These are phyloP conservation scores for Cadophora luteo-olivacea DNA, from an alignment of 2,329 filamentous ascomycete genomes.

Conservation along the genomic window DNA sequence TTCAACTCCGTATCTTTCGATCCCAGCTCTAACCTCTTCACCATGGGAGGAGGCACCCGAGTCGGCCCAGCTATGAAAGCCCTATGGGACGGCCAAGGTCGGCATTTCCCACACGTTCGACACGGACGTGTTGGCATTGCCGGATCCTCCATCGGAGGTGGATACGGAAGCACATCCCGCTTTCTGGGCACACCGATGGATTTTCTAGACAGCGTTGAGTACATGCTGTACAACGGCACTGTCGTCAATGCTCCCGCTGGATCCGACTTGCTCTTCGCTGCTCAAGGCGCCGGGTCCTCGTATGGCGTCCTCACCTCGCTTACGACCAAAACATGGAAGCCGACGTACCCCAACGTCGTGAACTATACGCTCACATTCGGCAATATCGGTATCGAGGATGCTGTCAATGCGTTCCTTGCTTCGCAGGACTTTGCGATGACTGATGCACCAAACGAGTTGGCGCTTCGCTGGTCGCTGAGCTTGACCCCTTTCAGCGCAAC, in stretches of 20 bases:
- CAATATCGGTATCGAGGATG: not conserved
- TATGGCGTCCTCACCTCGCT: conserved; percentile 26
- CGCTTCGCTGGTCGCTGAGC: conserved; percentile 22
- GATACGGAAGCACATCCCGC: conserved; percentile 26
- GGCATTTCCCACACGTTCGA: conserved; percentile 30
- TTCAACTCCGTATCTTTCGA: conserved; percentile 27
- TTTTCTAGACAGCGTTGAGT: conserved; percentile 22
- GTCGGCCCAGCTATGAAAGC: conserved; percentile 25
- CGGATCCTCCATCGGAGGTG: conserved; percentile 29
- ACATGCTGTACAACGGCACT: conserved; percentile 32
- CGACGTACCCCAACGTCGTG: conserved; percentile 14
- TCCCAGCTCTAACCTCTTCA: conserved; percentile 17
- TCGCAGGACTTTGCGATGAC: conserved; percentile 28
- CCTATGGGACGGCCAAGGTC: conserved; percentile 24
- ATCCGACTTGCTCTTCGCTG: conserved; percentile 29
- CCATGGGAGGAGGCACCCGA: conserved; percentile 26
- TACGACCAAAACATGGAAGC: conserved; percentile 28
- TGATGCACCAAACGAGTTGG: conserved; percentile 29
- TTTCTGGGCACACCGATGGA: conserved; percentile 30
- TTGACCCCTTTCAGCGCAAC: conserved; percentile 15
- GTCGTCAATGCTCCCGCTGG: conserved; percentile 15
- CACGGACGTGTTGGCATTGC: conserved; percentile 24
- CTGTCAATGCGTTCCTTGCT: conserved; percentile 7
- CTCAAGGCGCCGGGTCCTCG: conserved; percentile 26
- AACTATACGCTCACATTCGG: conserved; percentile 24